Conservation (phyloP, 805 yeast genomes). For the Candida corydali region DNA sequence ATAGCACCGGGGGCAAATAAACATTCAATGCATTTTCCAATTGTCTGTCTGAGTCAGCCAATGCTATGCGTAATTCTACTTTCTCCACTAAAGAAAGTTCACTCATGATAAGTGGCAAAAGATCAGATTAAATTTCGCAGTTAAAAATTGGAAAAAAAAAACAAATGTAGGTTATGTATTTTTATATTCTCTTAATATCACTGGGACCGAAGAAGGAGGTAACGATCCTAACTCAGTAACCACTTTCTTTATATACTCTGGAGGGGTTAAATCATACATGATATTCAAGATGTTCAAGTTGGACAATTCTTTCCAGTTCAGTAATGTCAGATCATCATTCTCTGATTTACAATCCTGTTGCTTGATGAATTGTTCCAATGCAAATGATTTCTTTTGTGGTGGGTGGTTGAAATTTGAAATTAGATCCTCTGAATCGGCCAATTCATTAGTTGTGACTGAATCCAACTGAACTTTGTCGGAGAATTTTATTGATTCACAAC, state of each 20-base stretch:
- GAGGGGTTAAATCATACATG: slow-evolving; percentile 92
- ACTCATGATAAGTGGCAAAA: slow-evolving; percentile 19
- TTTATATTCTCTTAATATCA: slow-evolving; percentile 89
- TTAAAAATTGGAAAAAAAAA: background rate
- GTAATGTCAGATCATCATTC: slow-evolving; percentile 38
- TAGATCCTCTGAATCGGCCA: slow-evolving; percentile 75
- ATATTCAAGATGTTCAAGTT: slow-evolving; percentile 73
- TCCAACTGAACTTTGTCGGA: slow-evolving; percentile 94
- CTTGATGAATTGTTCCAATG: slow-evolving; percentile 58
- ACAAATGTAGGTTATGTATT: slow-evolving; percentile 16
- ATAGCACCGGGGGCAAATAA: slow-evolving; percentile 71
- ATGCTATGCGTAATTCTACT: slow-evolving; percentile 77
- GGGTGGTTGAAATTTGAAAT: slow-evolving; percentile 50
- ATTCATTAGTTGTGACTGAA: slow-evolving; percentile 90
- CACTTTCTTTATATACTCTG: slow-evolving; percentile 87
- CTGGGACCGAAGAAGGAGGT: slow-evolving; percentile 98
- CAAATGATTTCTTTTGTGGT: slow-evolving; percentile 54
- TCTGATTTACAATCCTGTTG: slow-evolving; percentile 24
- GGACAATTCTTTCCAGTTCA: slow-evolving; percentile 61
- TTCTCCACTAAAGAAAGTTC: slow-evolving; percentile 65
- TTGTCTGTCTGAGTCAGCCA: slow-evolving; percentile 65
- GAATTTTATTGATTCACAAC: slow-evolving; percentile 93
- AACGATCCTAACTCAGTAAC: slow-evolving; percentile 94
- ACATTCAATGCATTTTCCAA: slow-evolving; percentile 55
- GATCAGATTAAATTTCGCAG: background rate